These are phyloP conservation scores for Dothidotthia symphoricarpi DNA, from an alignment of 2,329 filamentous ascomycete species.

Conservation along the genomic window DNA sequence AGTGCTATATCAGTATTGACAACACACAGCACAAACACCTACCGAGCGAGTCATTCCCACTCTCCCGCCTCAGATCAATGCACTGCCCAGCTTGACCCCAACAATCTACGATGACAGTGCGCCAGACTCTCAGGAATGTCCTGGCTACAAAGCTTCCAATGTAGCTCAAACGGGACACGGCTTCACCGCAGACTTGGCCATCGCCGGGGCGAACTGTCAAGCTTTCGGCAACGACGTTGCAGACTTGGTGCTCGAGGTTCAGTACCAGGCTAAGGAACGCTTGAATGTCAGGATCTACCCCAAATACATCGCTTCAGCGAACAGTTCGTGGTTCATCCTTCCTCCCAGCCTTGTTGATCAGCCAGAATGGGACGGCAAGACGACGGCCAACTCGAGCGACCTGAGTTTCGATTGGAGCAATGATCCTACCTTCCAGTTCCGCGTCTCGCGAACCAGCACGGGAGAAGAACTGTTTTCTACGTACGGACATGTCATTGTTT, in stretches of 20 bases:
- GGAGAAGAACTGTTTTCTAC: constrained; percentile 65
- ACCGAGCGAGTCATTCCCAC: constrained; percentile 6
- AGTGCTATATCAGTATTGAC: background rate
- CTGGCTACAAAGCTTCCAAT: constrained; percentile 64
- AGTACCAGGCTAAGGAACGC: constrained; percentile 51
- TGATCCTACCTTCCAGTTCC: constrained; percentile 63
- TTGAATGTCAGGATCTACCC: constrained; percentile 19
- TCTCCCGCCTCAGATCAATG: constrained; percentile 8
- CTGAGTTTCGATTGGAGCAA: constrained; percentile 26
- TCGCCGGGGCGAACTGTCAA: constrained; percentile 63
- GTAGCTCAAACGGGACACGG: constrained; percentile 52
- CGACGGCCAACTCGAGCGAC: constrained; percentile 10
- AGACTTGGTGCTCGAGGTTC: constrained; percentile 54
- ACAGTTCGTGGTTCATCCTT: constrained; percentile 13
- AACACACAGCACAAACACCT: constrained; percentile 1
- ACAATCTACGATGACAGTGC: constrained; percentile 14
- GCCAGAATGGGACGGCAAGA: constrained; percentile 16
- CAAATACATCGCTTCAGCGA: constrained; percentile 11
- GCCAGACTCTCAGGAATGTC: constrained; percentile 48
- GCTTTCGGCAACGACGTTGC: constrained; percentile 57
- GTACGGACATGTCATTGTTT: constrained; percentile 65
- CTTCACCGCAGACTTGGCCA: constrained; percentile 63
- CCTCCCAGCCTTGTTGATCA: constrained; percentile 10
- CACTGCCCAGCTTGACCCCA: constrained; percentile 13
- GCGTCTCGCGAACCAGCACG: constrained; percentile 54